A percentile compares a stretch with the other conserved stretches of the same genome.
phyloP scores from a whole-genome alignment of 2,329 filamentous ascomycete species.

The Nothophoma quercina region DNA sequence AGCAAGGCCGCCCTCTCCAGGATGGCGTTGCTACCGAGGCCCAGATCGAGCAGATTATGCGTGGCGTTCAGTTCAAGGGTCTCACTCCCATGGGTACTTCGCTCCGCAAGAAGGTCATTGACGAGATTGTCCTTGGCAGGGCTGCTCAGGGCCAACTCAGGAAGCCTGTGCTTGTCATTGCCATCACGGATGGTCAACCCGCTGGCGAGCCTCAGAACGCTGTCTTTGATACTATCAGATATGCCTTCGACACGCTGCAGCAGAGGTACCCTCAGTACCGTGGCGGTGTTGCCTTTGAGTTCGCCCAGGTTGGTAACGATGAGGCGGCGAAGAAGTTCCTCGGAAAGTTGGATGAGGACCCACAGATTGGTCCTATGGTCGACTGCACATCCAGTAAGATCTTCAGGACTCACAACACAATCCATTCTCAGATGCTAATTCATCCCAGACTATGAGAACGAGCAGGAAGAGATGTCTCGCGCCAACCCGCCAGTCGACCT shows the following conservation, averaged over 20 bases:
- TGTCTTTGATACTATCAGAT: constrained; percentile 65
- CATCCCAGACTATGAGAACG: constrained; percentile 68
- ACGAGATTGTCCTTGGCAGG: constrained; percentile 64
- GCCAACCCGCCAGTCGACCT: constrained; percentile 68
- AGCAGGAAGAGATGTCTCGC: constrained; percentile 70
- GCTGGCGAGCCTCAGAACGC: constrained; percentile 66
- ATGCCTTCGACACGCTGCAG: constrained; percentile 61
- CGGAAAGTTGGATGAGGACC: constrained; percentile 69
- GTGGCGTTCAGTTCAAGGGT: constrained; percentile 68
- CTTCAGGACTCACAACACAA: neutral
- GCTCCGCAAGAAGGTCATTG: constrained; percentile 68
- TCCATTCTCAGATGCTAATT: constrained; percentile 9
- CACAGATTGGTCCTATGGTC: constrained; percentile 66
- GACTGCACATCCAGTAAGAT: constrained; percentile 74
- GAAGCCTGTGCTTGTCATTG: constrained; percentile 71
- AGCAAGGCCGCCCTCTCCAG: constrained; percentile 48
- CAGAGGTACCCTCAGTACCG: constrained; percentile 55
- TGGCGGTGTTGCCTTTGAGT: constrained; percentile 70
- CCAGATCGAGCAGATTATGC: constrained; percentile 66
- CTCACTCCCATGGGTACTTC: constrained; percentile 72
- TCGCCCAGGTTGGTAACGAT: constrained; percentile 74
- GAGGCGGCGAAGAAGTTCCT: constrained; percentile 70
- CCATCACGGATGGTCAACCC: constrained; percentile 71
- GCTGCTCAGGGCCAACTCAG: constrained; percentile 62
- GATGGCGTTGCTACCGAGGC: constrained; percentile 65